These are phyloP conservation scores for Cladosporium halotolerans DNA, from an alignment of 2,329 filamentous ascomycete species.

Conservation along the genomic window DNA sequence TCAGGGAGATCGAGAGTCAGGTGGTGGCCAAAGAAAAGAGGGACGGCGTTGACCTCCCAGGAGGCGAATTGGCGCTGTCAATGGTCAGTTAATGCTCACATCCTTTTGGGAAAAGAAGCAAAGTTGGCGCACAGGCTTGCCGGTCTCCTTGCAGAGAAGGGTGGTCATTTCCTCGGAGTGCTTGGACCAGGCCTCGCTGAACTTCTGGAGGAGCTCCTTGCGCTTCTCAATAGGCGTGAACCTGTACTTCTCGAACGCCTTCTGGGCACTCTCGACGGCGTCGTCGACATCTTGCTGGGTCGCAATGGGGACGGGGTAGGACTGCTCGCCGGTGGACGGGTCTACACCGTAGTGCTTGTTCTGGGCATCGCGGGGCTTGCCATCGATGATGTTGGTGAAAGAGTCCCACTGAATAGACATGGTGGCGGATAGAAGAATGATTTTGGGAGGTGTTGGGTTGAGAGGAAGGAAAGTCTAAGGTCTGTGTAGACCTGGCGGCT, in stretches of 20 bases:
- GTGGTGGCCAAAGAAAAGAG: constrained; percentile 35
- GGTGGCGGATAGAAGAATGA: background rate
- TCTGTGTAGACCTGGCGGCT: too few species aligned
- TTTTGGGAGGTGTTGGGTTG: too few species aligned
- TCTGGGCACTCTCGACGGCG: constrained; percentile 31
- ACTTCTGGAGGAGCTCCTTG: constrained; percentile 31
- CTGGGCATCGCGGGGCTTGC: constrained; percentile 28
- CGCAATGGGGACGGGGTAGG: constrained; percentile 33
- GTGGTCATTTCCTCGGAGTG: constrained; percentile 32
- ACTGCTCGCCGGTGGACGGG: constrained; percentile 32
- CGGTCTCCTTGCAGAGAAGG: constrained; percentile 32
- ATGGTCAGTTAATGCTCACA: constrained; percentile 9
- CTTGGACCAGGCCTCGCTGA: constrained; percentile 27
- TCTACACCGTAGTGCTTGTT: constrained; percentile 30
- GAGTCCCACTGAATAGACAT: constrained; percentile 39
- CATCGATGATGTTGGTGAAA: constrained; percentile 36
- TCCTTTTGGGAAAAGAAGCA: background rate
- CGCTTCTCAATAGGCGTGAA: constrained; percentile 30
- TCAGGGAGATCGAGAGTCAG: constrained; percentile 30
- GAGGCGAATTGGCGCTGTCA: constrained; percentile 35
- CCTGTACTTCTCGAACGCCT: constrained; percentile 33
- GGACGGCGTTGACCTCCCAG: constrained; percentile 34
- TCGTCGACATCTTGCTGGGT: constrained; percentile 34
- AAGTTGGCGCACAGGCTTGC: constrained; percentile 31
- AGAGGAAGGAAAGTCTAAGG: too few species aligned